Evolutionary conservation across 1,284 basidiomycete genomes (phyloP).

Genomic region (Moesziomyces sp.): DNA sequence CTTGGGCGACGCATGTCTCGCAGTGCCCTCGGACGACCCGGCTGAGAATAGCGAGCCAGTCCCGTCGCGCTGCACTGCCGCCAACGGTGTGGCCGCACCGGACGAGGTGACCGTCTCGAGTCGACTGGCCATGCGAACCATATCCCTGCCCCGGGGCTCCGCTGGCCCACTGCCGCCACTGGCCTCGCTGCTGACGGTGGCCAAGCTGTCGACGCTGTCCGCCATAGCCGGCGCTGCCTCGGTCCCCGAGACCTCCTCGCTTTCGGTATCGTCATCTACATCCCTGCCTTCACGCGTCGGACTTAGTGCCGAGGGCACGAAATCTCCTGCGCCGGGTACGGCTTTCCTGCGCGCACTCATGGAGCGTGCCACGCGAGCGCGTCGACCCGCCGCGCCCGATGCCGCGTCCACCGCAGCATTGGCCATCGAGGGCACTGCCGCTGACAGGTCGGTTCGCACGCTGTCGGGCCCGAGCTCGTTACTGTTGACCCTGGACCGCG

Average conservation of each 20-base stretch:
- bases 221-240: slow-evolving; percentile 10
- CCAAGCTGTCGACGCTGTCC: slow-evolving; percentile 34
- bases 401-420: background rate
- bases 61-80: background rate
- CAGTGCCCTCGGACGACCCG: slow-evolving; percentile 33
- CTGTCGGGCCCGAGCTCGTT: slow-evolving; percentile 10
- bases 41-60: slow-evolving; percentile 14
- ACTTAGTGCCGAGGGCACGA: slow-evolving; percentile 25
- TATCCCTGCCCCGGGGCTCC: slow-evolving; percentile 45
- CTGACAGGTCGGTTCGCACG: background rate
- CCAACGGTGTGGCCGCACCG: slow-evolving; percentile 5
- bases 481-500: slow-evolving; percentile 31
- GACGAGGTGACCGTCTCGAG: slow-evolving; percentile 15
- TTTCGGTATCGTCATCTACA: slow-evolving; percentile 17
- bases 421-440: background rate
- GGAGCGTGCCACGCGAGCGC: slow-evolving; percentile 7
- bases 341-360: slow-evolving; percentile 21
- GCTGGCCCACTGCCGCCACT: slow-evolving; percentile 9
- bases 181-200: slow-evolving; percentile 8
- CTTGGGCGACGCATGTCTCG: slow-evolving; percentile 22
- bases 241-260: slow-evolving; percentile 14
- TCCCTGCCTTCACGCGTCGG: slow-evolving; percentile 31
- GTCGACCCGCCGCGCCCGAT: background rate
- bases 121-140: slow-evolving; percentile 37
- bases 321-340: slow-evolving; percentile 7